Percentiles rank a stretch among this genome's conserved stretches.
These are phyloP conservation scores for Calvatia gigantea DNA, from an alignment of 768 basidiomycete species.

Conservation along the genomic window DNA sequence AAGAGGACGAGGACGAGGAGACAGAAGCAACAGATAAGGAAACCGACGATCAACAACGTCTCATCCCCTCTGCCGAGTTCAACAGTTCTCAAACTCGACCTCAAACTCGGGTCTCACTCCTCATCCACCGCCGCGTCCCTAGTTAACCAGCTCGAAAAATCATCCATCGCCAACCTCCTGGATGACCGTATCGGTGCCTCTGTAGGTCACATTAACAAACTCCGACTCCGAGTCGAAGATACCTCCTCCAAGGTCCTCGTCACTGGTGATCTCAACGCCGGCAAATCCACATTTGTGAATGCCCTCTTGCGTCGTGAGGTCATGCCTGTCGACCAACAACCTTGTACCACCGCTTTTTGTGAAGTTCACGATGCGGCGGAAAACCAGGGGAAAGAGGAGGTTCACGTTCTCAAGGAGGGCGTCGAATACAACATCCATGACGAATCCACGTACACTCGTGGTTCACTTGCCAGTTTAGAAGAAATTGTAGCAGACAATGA, in stretches of 20 bases:
- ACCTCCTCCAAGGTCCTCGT: slow-evolving; percentile 95
- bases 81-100: slow-evolving; percentile 88
- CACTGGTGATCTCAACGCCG: slow-evolving; percentile 96
- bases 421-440: slow-evolving; percentile 66
- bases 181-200: slow-evolving; percentile 79
- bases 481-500: slow-evolving; percentile 75
- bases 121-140: slow-evolving; percentile 64
- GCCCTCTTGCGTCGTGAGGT: slow-evolving; percentile 86
- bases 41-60: slow-evolving; percentile 27
- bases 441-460: slow-evolving; percentile 72
- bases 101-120: slow-evolving; percentile 81
- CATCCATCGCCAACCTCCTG: slow-evolving; percentile 87
- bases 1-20: slow-evolving; percentile 32
- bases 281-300: slow-evolving; percentile 98
- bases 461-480: slow-evolving; percentile 68
- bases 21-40: slow-evolving; percentile 25
- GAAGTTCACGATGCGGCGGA: slow-evolving; percentile 91
- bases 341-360: slow-evolving; percentile 95
- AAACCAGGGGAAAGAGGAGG: slow-evolving; percentile 77
- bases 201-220: slow-evolving; percentile 76
- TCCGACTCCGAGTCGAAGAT: slow-evolving; percentile 84
- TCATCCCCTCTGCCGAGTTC: slow-evolving; percentile 60
- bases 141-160: slow-evolving; percentile 89
- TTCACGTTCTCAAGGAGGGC: slow-evolving; percentile 75
- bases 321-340: slow-evolving; percentile 98